Percentiles rank a stretch among this genome's conserved stretches.
These are phyloP conservation scores for Falciphora oryzae DNA, from an alignment of 2,329 filamentous ascomycete species.

Conservation along the genomic window DNA sequence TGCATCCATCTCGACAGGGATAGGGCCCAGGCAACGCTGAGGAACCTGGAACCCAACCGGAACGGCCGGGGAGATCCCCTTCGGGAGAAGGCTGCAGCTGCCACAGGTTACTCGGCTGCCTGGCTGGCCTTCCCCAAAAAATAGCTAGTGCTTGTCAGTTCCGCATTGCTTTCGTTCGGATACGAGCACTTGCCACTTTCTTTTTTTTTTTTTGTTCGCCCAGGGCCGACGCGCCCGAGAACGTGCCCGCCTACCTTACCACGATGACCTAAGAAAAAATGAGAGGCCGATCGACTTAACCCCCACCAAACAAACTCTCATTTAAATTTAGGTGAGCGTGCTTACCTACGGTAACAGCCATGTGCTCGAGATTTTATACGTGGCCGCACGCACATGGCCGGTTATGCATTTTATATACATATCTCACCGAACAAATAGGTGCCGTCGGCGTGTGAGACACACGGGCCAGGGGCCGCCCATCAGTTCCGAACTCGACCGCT, in stretches of 20 bases:
- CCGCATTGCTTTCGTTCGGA: not conserved
- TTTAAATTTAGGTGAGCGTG: too few species aligned
- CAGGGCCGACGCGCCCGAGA: not conserved
- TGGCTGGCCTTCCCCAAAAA: not conserved
- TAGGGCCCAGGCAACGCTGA: too few species aligned
- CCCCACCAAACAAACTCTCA: too few species aligned
- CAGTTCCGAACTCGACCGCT: not conserved
- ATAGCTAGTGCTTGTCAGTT: not conserved
- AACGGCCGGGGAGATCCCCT: not conserved
- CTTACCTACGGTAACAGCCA: too few species aligned
- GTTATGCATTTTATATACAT: not conserved
- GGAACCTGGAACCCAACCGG: not conserved
- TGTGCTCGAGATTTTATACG: not conserved
- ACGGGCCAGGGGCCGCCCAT: not conserved
- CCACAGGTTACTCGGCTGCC: not conserved
- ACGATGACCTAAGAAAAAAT: too few species aligned
- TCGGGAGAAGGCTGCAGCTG: not conserved
- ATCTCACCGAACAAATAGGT: too few species aligned
- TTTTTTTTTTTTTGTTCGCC: not conserved
- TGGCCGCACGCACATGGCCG: not conserved
- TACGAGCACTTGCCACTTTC: not conserved
- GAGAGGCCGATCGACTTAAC: too few species aligned
- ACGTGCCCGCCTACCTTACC: too few species aligned
- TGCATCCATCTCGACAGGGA: too few species aligned
- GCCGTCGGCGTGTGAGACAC: too few species aligned